Conservation (phyloP, 2,329 filamentous ascomycete species). For the Fusarium anthophilum region DNA sequence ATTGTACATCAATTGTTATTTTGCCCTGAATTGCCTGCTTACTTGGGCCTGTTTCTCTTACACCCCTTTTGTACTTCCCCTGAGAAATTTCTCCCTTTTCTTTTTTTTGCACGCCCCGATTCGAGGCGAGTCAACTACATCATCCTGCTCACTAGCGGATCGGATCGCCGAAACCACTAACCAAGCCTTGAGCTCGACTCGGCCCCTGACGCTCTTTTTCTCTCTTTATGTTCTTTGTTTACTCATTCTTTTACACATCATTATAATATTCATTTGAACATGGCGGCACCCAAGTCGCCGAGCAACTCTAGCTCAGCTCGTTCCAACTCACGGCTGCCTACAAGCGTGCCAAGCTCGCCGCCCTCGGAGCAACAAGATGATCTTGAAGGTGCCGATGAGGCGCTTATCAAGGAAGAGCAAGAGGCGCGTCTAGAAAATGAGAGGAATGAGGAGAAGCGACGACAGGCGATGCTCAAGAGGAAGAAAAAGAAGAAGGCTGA, state of each 20-base stretch:
- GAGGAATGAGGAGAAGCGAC: slow-evolving; percentile 59
- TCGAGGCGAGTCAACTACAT: slow-evolving; percentile 37
- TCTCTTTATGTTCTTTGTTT: not conserved
- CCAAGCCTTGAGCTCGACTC: slow-evolving; percentile 2
- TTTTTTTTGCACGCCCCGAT: slow-evolving; percentile 3
- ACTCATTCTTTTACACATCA: not conserved
- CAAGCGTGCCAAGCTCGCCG: slow-evolving; percentile 52
- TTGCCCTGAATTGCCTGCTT: not conserved
- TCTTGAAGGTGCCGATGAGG: slow-evolving; percentile 40
- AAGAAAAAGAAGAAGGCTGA: slow-evolving; percentile 60
- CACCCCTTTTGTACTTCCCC: not conserved
- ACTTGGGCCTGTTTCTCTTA: not conserved
- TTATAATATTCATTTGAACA: slow-evolving; percentile 9
- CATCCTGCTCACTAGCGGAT: slow-evolving; percentile 32
- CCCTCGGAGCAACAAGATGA: slow-evolving; percentile 32
- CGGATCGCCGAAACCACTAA: slow-evolving; percentile 7
- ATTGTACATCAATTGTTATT: not conserved
- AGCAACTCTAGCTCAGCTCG: slow-evolving; percentile 44
- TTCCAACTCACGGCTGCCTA: slow-evolving; percentile 45
- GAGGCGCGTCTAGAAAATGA: slow-evolving; percentile 50
- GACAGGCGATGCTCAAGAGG: slow-evolving; percentile 51
- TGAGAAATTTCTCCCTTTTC: slow-evolving; percentile 1
- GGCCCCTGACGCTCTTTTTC: not conserved
- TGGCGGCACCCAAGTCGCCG: slow-evolving; percentile 45
- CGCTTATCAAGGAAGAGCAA: slow-evolving; percentile 50